phyloP scores from a whole-genome alignment of 768 basidiomycete genomes.

The Russula sp. region DNA sequence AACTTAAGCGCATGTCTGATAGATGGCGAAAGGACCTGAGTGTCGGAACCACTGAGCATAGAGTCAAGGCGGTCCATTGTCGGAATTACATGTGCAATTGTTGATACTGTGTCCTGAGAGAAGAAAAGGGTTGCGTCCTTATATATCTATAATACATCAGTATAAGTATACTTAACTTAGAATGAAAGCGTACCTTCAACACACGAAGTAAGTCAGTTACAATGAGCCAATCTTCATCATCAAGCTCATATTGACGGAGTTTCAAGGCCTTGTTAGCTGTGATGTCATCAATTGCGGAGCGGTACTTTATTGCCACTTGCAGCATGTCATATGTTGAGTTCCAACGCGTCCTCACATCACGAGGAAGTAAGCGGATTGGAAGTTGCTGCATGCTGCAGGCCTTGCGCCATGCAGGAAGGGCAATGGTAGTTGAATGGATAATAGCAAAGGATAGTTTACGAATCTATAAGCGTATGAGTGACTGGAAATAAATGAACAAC shows the following conservation, averaged over 20 bases:
- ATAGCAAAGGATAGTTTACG: neutral
- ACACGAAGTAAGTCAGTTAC: neutral
- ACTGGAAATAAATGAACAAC: too few relatives aligned
- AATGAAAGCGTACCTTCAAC: too few relatives aligned
- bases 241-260: neutral
- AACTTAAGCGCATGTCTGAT: too few relatives aligned
- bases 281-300: neutral
- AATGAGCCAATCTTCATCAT: neutral
- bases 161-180: neutral
- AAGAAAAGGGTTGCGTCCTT: too few relatives aligned
- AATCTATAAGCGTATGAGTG: neutral
- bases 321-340: too few relatives aligned
- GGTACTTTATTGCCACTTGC: too few relatives aligned
- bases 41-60: too few relatives aligned
- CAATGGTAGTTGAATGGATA: neutral
- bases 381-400: neutral
- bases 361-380: neutral
- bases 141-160: neutral
- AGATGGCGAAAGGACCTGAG: too few relatives aligned
- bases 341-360: neutral
- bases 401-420: neutral
- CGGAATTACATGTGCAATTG: too few relatives aligned
- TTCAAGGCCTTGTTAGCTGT: neutral
- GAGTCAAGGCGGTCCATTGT: too few relatives aligned
- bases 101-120: too few relatives aligned